phyloP scores from a whole-genome alignment of 192 early-diverging fungal genomes.

The Cladochytrium replicatum region DNA sequence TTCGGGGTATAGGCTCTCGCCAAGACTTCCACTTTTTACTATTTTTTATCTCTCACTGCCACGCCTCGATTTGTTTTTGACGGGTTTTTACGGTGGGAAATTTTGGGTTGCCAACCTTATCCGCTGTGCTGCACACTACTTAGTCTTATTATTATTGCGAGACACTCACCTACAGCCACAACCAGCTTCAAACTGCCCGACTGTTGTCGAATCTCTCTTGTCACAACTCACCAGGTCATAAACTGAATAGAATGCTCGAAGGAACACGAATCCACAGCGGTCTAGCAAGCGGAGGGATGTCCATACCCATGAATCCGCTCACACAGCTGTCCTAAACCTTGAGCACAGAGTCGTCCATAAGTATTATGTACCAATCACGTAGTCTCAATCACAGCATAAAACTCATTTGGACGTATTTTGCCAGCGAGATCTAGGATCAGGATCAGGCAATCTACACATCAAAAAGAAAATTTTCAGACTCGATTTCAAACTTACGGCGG shows the following conservation, averaged over 20 bases:
- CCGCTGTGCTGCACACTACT: too few relatives aligned
- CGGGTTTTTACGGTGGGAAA: too few relatives aligned
- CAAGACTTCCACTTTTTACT: too few relatives aligned
- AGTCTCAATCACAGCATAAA: conserved; percentile 53
- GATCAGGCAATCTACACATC: conserved; percentile 15
- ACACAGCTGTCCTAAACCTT: conserved; percentile 32
- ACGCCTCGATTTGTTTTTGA: too few relatives aligned
- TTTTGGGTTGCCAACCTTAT: too few relatives aligned
- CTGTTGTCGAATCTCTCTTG: not conserved
- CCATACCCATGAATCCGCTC: conserved; percentile 86
- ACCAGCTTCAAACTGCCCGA: conserved; percentile 17
- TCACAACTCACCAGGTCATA: conserved; percentile 17
- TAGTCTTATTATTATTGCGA: too few relatives aligned
- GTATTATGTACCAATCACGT: not conserved
- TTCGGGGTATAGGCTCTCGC: too few relatives aligned
- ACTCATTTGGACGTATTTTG: too few relatives aligned
- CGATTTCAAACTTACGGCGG: conserved; percentile 62
- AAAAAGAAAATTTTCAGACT: conserved; percentile 52
- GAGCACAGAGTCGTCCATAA: conserved; percentile 8
- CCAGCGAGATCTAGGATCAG: conserved; percentile 15
- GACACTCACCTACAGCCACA: too few relatives aligned
- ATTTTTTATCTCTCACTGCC: too few relatives aligned
- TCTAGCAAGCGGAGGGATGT: conserved; percentile 39
- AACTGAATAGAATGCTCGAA: conserved; percentile 45
- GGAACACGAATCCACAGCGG: conserved; percentile 49